A percentile compares a stretch with the other conserved stretches of the same genome.
These are phyloP conservation scores for Trichoderma breve DNA, from an alignment of 2,329 filamentous ascomycete genomes.

Conservation along the genomic window DNA sequence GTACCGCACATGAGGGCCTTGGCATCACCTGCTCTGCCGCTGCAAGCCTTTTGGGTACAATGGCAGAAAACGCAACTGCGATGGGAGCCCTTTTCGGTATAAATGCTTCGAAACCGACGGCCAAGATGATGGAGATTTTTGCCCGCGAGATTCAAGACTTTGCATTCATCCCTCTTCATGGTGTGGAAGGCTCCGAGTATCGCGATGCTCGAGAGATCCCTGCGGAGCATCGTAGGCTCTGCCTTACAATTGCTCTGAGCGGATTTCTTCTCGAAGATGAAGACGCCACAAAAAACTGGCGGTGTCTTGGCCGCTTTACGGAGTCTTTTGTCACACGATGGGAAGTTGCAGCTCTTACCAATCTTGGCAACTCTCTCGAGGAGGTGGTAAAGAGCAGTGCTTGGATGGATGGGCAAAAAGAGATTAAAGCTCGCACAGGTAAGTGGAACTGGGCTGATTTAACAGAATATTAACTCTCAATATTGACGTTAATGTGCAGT, in stretches of 20 bases:
- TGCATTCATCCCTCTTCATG: conserved; percentile 73
- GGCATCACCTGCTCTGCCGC: conserved; percentile 72
- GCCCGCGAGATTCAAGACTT: conserved; percentile 85
- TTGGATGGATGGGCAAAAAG: conserved; percentile 67
- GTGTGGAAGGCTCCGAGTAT: conserved; percentile 39
- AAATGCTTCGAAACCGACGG: conserved; percentile 80
- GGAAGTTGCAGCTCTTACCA: conserved; percentile 75
- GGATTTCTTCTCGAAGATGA: conserved; percentile 78
- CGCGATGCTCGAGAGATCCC: conserved; percentile 51
- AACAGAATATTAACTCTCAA: not conserved
- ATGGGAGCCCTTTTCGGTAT: conserved; percentile 88
- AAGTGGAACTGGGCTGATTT: conserved; percentile 28
- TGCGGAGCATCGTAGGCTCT: conserved; percentile 63
- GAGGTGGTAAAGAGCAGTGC: conserved; percentile 75
- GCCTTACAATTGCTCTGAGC: conserved; percentile 78
- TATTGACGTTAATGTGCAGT: conserved; percentile 34
- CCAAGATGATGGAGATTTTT: conserved; percentile 86
- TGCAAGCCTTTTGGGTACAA: conserved; percentile 73
- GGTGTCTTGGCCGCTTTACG: conserved; percentile 65
- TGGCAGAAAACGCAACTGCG: conserved; percentile 75
- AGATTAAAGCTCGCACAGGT: conserved; percentile 48
- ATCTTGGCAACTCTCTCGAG: conserved; percentile 74
- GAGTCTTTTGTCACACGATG: conserved; percentile 83
- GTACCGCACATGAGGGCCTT: conserved; percentile 72
- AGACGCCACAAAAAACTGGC: conserved; percentile 70